phyloP scores from a whole-genome alignment of 164 flowering plant species.

The Vitis amurensis region DNA sequence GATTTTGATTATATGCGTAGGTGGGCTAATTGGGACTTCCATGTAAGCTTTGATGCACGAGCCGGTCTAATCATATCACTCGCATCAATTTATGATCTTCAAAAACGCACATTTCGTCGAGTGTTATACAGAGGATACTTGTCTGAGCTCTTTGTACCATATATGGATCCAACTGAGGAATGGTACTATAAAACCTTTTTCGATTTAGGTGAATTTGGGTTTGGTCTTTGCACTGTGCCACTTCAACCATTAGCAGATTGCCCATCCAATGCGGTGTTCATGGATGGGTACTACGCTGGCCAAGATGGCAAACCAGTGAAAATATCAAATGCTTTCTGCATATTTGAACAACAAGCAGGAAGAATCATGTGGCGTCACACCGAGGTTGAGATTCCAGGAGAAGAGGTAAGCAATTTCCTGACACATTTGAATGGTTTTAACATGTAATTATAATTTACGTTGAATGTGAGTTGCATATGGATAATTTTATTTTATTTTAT shows the following conservation, averaged over 20 bases:
- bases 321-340: constrained; percentile 40
- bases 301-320: constrained; percentile 40
- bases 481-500: neutral
- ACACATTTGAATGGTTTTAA: no score
- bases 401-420: constrained; percentile 31
- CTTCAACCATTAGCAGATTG: constrained; percentile 52
- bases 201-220: constrained; percentile 67
- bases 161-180: constrained; percentile 63
- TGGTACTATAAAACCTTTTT: constrained; percentile 58
- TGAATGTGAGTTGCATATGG: no score
- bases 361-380: constrained; percentile 71
- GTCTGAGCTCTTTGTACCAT: constrained; percentile 69
- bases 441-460: no score
- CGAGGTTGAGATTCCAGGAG: constrained; percentile 37
- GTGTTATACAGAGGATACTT: constrained; percentile 57
- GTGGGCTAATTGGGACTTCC: constrained; percentile 73
- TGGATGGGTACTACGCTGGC: constrained; percentile 42
- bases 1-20: constrained; percentile 10
- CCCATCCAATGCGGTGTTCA: constrained; percentile 47
- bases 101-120: constrained; percentile 27
- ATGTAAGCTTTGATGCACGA: constrained; percentile 46
- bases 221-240: constrained; percentile 46
- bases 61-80: constrained; percentile 56
- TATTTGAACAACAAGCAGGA: constrained; percentile 60
- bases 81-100: constrained; percentile 50